Percentiles rank a stretch among this genome's conserved stretches.
phyloP scores from a whole-genome alignment of 208 protist genomes.

The Acanthamoeba divionensis region DNA sequence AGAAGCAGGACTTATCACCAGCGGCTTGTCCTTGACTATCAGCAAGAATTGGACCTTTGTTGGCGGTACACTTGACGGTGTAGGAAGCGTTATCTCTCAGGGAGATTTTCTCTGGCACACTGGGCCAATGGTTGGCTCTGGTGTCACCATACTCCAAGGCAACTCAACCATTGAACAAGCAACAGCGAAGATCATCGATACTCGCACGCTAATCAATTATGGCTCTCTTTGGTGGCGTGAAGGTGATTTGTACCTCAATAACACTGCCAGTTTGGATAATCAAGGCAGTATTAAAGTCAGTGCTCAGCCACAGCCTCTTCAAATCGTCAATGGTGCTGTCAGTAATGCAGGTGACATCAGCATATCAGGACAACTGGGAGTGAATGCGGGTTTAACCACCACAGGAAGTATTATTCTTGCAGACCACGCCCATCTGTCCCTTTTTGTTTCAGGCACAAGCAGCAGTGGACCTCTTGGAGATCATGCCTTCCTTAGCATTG shows the following conservation, averaged over 20 bases:
- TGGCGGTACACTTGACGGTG: slow-evolving; percentile 32
- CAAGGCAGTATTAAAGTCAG: background rate
- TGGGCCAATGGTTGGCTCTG: background rate
- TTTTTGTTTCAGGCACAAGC: no score
- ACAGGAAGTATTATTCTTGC: no score
- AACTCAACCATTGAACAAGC: background rate
- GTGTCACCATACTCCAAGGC: slow-evolving; percentile 4
- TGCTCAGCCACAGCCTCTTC: background rate
- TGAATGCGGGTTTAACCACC: no score
- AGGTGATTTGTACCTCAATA: background rate
- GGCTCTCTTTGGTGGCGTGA: background rate
- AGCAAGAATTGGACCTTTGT: background rate
- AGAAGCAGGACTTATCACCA: no score
- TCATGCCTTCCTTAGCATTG: no score
- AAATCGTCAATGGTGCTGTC: no score
- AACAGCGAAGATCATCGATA: slow-evolving; percentile 42
- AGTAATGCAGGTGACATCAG: no score
- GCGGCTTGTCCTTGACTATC: background rate
- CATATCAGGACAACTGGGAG: no score
- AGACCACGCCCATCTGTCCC: no score
- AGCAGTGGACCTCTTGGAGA: no score
- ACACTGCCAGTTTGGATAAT: background rate
- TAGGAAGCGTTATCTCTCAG: slow-evolving; percentile 18
- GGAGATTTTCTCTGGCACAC: slow-evolving; percentile 25
- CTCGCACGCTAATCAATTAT: background rate